Evolutionary conservation across 495 filamentous ascomycete species (phyloP), one percentile per base, ranked within the genome.

Genomic region (Oleoguttula mirabilis): DNA sequence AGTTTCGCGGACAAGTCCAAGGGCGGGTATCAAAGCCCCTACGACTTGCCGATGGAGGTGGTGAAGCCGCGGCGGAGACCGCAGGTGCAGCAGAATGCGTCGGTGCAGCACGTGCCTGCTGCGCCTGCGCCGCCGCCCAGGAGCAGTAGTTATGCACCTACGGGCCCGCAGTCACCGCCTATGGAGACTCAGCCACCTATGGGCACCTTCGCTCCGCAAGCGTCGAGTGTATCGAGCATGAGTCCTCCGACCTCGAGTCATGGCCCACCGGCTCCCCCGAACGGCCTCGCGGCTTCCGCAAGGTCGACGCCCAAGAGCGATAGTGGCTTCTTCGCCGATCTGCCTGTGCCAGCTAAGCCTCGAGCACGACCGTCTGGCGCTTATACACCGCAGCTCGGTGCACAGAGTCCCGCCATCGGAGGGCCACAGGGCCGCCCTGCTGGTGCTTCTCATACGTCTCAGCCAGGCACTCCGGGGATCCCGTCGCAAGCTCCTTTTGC

Each of bases 11-110:
- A 86, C 55, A 88, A 87, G 49, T 65, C 82, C 6, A 96, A 92
- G 59, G 79, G 86, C 31, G 88, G 88, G 8, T 98, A 96, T 57
- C 71, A 76, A 22, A 94, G 87, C 19, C 90, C 90, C 3, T 98
- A 94, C 51, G 90, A 98, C 60, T 71, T 98, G 3, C 90, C 90
- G 2, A 84, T 92, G 62, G 88, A 94, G 35, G 70, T 95, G 12
- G 70, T 78, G 14, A 74, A 75, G 40, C 79, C 80, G 21, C 71
- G 73, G 61, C 76, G 75, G 64, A 62, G 72, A 41, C 54, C 51
- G 17, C 47, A 41, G 24, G 14, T 21, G 16, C 41, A 45, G 17
- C 48, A 46, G 32, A 7, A 15, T 14, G 27, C 63, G 56, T 14
- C 57, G 56, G 42, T 28, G 24, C 36, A 31, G 14, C 27, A 12